phyloP scores from a whole-genome alignment of 192 early-diverging fungal genomes.

The Pilobolus umbonatus region DNA sequence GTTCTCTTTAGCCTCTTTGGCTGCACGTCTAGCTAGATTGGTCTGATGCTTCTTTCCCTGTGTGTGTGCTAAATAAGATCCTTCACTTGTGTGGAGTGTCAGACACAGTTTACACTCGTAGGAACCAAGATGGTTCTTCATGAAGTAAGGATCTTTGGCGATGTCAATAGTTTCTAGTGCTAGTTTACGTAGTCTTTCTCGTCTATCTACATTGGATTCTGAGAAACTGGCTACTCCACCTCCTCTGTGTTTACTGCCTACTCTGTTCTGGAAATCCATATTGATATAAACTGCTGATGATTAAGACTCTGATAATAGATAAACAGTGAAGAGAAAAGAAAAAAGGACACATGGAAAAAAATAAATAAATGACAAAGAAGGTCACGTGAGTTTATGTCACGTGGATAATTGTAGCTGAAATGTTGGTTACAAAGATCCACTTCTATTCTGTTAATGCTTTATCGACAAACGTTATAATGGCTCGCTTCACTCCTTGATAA shows the following conservation, averaged over 20 bases:
- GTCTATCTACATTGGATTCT: conserved; percentile 86
- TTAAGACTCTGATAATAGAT: neutral
- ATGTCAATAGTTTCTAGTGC: conserved; percentile 95
- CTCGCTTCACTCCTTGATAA: too few species aligned
- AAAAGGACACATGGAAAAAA: neutral
- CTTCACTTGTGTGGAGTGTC: conserved; percentile 88
- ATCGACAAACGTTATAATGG: too few species aligned
- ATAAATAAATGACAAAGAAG: neutral
- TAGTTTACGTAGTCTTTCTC: conserved; percentile 91
- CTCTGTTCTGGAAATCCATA: conserved; percentile 84
- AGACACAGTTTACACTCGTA: conserved; percentile 83
- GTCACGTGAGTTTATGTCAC: too few species aligned
- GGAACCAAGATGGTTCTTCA: conserved; percentile 85
- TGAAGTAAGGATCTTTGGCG: conserved; percentile 95
- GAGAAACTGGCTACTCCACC: conserved; percentile 80
- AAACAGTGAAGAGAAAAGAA: conserved; percentile 4
- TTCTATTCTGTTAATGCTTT: too few species aligned
- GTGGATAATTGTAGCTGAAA: too few species aligned
- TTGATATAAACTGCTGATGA: too few species aligned
- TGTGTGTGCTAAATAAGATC: conserved; percentile 92
- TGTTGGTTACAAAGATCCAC: too few species aligned
- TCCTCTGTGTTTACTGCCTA: conserved; percentile 84
- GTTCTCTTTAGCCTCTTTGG: conserved; percentile 73
- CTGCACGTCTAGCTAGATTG: conserved; percentile 84
- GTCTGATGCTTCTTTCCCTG: conserved; percentile 98